phyloP scores from a whole-genome alignment of 2,329 filamentous ascomycete species.

The Colletotrichum falcatum region DNA sequence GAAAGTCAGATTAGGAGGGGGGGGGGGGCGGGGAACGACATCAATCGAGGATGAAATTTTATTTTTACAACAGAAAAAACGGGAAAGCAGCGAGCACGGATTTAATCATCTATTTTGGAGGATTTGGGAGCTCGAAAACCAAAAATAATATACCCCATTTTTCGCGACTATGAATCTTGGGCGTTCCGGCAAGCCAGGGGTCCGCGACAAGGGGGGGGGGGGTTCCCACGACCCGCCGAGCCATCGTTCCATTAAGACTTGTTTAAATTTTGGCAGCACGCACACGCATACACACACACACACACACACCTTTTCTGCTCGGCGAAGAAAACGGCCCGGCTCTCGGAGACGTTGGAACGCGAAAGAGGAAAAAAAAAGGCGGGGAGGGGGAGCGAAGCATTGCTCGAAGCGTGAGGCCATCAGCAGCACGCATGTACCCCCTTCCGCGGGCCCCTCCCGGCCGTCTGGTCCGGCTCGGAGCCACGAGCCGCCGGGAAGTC shows the following conservation, averaged over 20 bases:
- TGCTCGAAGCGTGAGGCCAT: background rate
- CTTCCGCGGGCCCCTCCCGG: background rate
- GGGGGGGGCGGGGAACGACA: conserved; percentile 5
- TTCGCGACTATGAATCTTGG: background rate
- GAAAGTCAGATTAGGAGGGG: background rate
- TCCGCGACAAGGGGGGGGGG: conserved; percentile 27
- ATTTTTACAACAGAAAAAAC: background rate
- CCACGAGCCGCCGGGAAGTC: background rate
- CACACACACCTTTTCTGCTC: background rate
- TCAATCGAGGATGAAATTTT: background rate
- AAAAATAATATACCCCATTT: background rate
- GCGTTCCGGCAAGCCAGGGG: conserved; percentile 11
- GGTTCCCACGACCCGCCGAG: conserved; percentile 23
- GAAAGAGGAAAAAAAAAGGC: too few species aligned
- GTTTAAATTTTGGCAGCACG: background rate
- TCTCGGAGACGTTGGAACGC: background rate
- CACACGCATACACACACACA: too few species aligned
- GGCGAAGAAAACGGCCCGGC: background rate
- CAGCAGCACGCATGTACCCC: background rate
- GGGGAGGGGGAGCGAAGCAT: too few species aligned
- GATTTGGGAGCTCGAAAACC: background rate
- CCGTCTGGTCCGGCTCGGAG: background rate
- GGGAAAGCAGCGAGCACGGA: background rate
- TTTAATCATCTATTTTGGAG: background rate
- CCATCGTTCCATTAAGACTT: conserved; percentile 4